Conservation (phyloP, 2,329 filamentous ascomycete genomes). For the Didymella arachidicola region DNA sequence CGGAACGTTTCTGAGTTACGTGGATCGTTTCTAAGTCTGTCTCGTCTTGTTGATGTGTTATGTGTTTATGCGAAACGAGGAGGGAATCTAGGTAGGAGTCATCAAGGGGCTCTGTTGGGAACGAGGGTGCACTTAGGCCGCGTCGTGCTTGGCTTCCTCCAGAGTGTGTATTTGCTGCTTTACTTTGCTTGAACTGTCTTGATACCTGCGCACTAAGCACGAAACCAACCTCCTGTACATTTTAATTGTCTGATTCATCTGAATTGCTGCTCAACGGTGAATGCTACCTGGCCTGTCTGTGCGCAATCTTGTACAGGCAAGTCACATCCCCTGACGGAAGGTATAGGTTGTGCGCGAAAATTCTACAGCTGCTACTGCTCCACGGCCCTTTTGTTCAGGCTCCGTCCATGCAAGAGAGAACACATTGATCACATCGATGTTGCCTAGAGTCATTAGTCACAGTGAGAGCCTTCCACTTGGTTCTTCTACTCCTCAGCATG, state of each 20-base stretch:
- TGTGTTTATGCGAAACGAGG: conserved; percentile 7
- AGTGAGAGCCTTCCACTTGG: too few relatives aligned
- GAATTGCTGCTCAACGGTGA: neutral
- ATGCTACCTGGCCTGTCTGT: neutral
- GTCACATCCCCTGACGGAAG: neutral
- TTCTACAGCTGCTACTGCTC: conserved; percentile 11
- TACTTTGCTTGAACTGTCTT: neutral
- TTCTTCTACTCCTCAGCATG: too few relatives aligned
- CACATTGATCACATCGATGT: neutral
- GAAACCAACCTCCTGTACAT: conserved; percentile 11
- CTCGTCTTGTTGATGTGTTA: conserved; percentile 1
- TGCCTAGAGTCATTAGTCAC: too few relatives aligned
- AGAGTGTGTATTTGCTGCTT: neutral
- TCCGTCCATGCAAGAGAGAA: conserved; percentile 14
- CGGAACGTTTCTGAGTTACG: conserved; percentile 16
- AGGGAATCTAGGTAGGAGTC: neutral
- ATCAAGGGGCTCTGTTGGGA: neutral
- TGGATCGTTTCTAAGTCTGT: conserved; percentile 11
- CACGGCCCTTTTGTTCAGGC: conserved; percentile 4
- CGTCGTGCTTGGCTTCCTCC: conserved; percentile 3
- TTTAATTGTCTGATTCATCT: conserved; percentile 1
- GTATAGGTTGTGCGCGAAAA: neutral
- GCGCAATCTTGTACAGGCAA: neutral
- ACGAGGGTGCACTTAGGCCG: conserved; percentile 9
- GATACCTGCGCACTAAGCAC: conserved; percentile 20